A percentile compares a stretch with the other conserved stretches of the same genome.
phyloP scores from a whole-genome alignment of 139 green algal genomes.

The Chara braunii region DNA sequence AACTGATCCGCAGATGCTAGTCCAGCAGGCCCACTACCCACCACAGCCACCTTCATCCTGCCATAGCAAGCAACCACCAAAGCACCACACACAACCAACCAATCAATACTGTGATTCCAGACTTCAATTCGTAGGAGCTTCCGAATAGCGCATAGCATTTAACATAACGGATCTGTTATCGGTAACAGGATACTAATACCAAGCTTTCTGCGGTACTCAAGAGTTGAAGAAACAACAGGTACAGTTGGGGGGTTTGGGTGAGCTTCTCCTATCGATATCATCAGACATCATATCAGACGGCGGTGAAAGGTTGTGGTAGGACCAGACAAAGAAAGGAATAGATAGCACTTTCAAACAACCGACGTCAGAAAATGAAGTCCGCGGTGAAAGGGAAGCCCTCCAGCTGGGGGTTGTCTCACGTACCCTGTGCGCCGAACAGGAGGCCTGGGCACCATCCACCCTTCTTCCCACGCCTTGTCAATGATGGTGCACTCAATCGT shows the following conservation, averaged over 20 bases:
- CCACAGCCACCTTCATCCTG: slow-evolving; percentile 67
- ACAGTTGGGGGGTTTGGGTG: too few species aligned
- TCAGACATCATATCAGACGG: too few species aligned
- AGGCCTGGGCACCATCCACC: slow-evolving; percentile 84
- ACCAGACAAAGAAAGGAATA: neutral
- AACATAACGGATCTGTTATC: too few species aligned
- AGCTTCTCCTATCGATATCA: too few species aligned
- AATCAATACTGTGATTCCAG: slow-evolving; percentile 1
- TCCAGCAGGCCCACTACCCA: slow-evolving; percentile 81
- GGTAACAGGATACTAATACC: too few species aligned
- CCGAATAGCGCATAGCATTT: too few species aligned
- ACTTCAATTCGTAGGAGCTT: too few species aligned
- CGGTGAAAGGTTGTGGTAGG: too few species aligned
- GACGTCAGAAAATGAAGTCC: neutral
- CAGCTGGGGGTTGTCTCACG: neutral
- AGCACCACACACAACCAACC: too few species aligned
- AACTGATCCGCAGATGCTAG: slow-evolving; percentile 91
- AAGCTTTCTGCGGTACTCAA: too few species aligned
- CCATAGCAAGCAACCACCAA: too few species aligned
- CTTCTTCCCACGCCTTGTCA: slow-evolving; percentile 86
- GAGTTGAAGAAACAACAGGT: too few species aligned
- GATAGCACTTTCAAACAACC: neutral
- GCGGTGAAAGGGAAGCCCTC: neutral
- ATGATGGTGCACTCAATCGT: slow-evolving; percentile 90
- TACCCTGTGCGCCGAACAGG: slow-evolving; percentile 63